phyloP scores from a whole-genome alignment of 441 rosid species.

The Geranium incanum region DNA sequence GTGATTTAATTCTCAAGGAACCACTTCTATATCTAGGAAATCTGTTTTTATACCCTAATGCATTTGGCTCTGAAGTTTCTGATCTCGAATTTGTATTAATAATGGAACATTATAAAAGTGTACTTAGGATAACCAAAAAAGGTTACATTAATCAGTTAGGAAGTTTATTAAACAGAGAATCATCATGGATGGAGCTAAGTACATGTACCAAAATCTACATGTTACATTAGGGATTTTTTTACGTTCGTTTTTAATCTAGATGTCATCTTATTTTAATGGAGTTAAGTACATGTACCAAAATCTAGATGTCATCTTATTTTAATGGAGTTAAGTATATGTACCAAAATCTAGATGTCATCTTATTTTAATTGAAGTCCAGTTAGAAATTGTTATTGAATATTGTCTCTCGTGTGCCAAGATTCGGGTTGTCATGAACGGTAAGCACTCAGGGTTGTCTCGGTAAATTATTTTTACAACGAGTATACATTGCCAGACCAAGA shows the following conservation, averaged over 20 bases:
- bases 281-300: not conserved
- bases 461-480: not conserved
- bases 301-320: not conserved
- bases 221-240: too few relatives aligned
- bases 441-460: not conserved
- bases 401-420: not conserved
- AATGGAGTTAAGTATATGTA: slow-evolving; percentile 3
- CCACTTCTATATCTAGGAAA: not conserved
- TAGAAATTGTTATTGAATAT: not conserved
- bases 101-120: not conserved
- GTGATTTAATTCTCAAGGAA: not conserved
- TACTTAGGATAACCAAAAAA: not conserved
- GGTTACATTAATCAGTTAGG: not conserved
- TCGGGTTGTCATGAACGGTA: not conserved
- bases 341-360: not conserved
- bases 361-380: not conserved
- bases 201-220: too few relatives aligned
- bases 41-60: not conserved
- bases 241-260: too few relatives aligned
- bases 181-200: too few relatives aligned
- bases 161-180: not conserved
- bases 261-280: not conserved
- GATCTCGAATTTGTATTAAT: not conserved
- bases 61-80: not conserved
- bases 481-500: not conserved